Percentiles rank a stretch among this genome's conserved stretches.
Evolutionary conservation across 148 eudicot species (phyloP).

Genomic region (Oxyria digyna): DNA sequence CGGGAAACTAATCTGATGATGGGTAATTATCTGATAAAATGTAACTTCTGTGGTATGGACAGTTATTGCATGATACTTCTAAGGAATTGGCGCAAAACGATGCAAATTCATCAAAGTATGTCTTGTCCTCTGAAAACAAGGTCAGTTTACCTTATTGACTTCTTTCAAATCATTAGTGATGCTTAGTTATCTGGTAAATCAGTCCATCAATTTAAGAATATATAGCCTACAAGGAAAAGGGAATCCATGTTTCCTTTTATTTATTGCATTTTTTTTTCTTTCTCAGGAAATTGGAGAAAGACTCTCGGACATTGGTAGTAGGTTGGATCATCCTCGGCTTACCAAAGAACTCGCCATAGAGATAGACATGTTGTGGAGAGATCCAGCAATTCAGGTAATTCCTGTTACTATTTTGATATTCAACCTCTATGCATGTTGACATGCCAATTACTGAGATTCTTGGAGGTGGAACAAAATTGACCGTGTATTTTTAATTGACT

Average conservation of each 20-base stretch:
- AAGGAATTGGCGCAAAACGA: slow-evolving; percentile 68
- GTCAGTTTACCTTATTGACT: slow-evolving; percentile 21
- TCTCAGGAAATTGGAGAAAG: slow-evolving; percentile 71
- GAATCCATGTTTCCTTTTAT: not conserved
- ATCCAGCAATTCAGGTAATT: slow-evolving; percentile 85
- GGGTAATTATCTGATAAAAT: slow-evolving; percentile 1
- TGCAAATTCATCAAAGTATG: slow-evolving; percentile 49
- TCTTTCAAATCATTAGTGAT: not conserved
- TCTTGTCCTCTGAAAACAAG: slow-evolving; percentile 55
- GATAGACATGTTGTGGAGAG: slow-evolving; percentile 74
- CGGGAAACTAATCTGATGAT: not conserved
- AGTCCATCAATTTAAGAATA: not conserved
- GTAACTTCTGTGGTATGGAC: slow-evolving; percentile 12
- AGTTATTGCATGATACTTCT: slow-evolving; percentile 77
- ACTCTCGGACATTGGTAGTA: slow-evolving; percentile 72
- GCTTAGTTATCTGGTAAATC: not conserved
- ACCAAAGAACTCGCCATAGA: slow-evolving; percentile 59
- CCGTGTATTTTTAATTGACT: not conserved
- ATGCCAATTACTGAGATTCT: not conserved
- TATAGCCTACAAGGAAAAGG: not conserved
- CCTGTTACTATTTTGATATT: slow-evolving; percentile 1
- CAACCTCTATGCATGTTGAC: not conserved
- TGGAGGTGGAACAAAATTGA: not conserved
- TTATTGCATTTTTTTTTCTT: not conserved
- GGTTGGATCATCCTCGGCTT: slow-evolving; percentile 70